Evolutionary conservation across 192 early-diverging fungal species (phyloP), one percentile per base, ranked within the genome.

Genomic region (Glomus cerebriforme): DNA sequence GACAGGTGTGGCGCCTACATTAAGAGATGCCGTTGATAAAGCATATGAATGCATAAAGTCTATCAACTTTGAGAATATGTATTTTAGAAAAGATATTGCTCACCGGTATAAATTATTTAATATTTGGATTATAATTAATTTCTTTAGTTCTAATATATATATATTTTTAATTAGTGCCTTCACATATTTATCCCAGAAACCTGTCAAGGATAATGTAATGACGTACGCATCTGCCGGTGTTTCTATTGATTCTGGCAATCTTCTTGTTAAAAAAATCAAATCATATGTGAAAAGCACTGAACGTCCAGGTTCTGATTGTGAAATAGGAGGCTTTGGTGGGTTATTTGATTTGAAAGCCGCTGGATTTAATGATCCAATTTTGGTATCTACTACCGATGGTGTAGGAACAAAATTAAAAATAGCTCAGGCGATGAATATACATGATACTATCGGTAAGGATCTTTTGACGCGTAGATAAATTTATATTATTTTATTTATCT

Each of bases 321-420:
- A 97, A 67, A 95, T 99, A 81, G 98, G 98, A 72, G 98, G 98
- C 8, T 99, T 99, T 77, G 98, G 98, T 83, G 98, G 97, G 32
- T 83, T 97, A 22, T 99, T 99, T 86, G 98, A 99, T 82, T 85
- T 99, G 49, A 94, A 95, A 82, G 95, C 95, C 15, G 92, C 95
- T 13, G 97, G 97, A 15, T 99, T 92, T 90, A 73, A 81, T 77
- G 97, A 99, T 72, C 95, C 97, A 32, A 92, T 99, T 68, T 85
- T 99, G 59, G 93, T 99, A 12, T 94, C 96, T n/a, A 96, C 97
- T 43, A 99, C 98, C 32, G 98, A 99, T 76, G 98, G 98, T 63
- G 96, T 99, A 29, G 98, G 98, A 39, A 99, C 98, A 80, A 99
- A 99, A 89, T 91, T 99, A 49, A 97, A 93, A 87, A 91, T 99